phyloP scores from a whole-genome alignment of 768 basidiomycete species.

The Boletus coccyginus region DNA sequence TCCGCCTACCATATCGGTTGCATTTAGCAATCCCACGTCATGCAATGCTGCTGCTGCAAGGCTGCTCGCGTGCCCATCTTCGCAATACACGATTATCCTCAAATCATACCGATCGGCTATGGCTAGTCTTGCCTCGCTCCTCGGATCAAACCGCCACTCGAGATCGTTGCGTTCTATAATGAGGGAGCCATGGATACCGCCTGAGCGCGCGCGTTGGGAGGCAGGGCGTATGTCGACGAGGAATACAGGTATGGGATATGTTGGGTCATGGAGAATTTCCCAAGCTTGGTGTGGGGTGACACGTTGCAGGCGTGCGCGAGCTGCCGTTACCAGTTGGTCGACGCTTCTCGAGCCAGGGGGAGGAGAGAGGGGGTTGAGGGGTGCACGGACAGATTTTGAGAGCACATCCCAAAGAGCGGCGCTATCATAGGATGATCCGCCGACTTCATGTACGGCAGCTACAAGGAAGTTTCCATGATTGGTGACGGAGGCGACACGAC shows the following conservation, averaged over 20 bases:
- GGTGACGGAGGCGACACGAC: constrained; percentile 44
- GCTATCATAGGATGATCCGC: constrained; percentile 56
- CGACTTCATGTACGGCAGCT: constrained; percentile 54
- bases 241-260: constrained; percentile 59
- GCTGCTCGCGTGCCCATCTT: constrained; percentile 71
- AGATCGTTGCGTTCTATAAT: constrained; percentile 74
- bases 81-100: constrained; percentile 69
- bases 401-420: constrained; percentile 68
- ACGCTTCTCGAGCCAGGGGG: constrained; percentile 66
- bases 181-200: constrained; percentile 65
- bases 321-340: constrained; percentile 52
- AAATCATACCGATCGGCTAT: constrained; percentile 77
- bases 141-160: constrained; percentile 80
- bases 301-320: constrained; percentile 63
- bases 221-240: constrained; percentile 77
- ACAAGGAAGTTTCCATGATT: constrained; percentile 36
- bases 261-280: constrained; percentile 52
- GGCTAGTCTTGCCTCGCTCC: constrained; percentile 52
- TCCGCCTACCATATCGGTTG: constrained; percentile 77
- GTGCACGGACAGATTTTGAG: constrained; percentile 55
- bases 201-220: constrained; percentile 53
- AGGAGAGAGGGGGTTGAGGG: constrained; percentile 58
- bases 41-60: constrained; percentile 69
- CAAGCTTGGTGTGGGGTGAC: constrained; percentile 59
- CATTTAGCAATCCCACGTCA: constrained; percentile 66